A percentile compares a stretch with the other conserved stretches of the same genome.
Conservation (phyloP, 805 yeast genomes). For the Dipodascopsis tothii region DNA sequence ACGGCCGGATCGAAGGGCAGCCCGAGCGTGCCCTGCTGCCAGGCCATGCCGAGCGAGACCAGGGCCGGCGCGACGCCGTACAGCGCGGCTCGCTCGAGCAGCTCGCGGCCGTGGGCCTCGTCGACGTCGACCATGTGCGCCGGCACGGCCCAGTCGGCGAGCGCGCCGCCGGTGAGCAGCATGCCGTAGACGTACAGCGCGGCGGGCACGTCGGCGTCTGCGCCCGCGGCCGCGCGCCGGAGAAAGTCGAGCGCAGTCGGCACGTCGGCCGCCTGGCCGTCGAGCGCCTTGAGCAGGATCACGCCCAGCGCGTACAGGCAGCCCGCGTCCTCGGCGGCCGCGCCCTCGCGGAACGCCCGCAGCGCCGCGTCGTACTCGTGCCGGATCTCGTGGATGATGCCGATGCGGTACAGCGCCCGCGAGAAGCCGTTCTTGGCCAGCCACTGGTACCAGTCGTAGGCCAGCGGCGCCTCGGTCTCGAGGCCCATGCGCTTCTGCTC, state of each 20-base stretch:
- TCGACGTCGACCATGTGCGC: slow-evolving; percentile 1
- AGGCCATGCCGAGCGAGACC: slow-evolving; percentile 21
- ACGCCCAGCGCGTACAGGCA: slow-evolving; percentile 28
- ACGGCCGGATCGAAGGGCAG: slow-evolving; percentile 19
- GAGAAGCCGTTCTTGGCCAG: slow-evolving; percentile 31
- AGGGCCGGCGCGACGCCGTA: slow-evolving; percentile 31
- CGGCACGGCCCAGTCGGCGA: slow-evolving; percentile 2
- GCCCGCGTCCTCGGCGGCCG: slow-evolving; percentile 33
- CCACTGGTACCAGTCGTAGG: slow-evolving; percentile 27
- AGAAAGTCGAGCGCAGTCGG: slow-evolving; percentile 25
- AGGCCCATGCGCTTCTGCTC: slow-evolving; percentile 27
- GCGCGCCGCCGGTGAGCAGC: slow-evolving; percentile 31
- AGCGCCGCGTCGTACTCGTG: slow-evolving; percentile 30
- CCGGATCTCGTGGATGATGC: slow-evolving; percentile 30
- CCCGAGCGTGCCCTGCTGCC: slow-evolving; percentile 12
- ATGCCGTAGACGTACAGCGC: slow-evolving; percentile 35
- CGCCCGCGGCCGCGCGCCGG: slow-evolving; percentile 26
- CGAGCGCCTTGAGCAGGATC: slow-evolving; percentile 27
- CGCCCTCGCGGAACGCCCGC: slow-evolving; percentile 32
- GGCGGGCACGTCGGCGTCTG: slow-evolving; percentile 36
- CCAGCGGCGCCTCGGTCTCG: slow-evolving; percentile 18
- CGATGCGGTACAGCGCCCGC: slow-evolving; percentile 35
- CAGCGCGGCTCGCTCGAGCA: slow-evolving; percentile 32
- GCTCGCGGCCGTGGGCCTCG: slow-evolving; percentile 5
- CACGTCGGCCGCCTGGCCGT: slow-evolving; percentile 27